Conservation (phyloP, 1,284 basidiomycete genomes). For the Moesziomyces sp. region DNA sequence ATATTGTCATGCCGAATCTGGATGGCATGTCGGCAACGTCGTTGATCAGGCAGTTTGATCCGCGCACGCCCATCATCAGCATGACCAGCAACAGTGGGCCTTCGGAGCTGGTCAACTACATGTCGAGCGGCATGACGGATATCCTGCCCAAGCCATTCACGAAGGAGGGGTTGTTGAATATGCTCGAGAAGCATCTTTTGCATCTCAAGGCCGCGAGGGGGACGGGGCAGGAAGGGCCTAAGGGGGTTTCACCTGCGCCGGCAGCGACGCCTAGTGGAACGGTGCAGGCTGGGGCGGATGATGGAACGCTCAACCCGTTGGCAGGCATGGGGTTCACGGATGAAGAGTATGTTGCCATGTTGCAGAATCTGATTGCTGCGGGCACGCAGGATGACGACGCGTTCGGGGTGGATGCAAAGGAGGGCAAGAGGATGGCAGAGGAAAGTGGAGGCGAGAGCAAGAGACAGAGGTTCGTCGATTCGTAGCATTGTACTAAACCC, state of each 20-base stretch:
- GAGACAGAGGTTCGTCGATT: conserved; percentile 1
- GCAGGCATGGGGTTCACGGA: conserved; percentile 63
- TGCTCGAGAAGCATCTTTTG: conserved; percentile 95
- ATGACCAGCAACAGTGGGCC: conserved; percentile 96
- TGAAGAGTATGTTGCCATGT: conserved; percentile 63
- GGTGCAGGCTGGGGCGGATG: conserved; percentile 9
- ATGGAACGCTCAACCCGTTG: conserved; percentile 50
- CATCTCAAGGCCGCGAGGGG: conserved; percentile 83
- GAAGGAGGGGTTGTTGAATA: conserved; percentile 85
- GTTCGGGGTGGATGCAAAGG: conserved; percentile 1
- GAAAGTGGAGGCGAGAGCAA: neutral
- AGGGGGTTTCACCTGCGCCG: conserved; percentile 9
- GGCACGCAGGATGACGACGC: conserved; percentile 51
- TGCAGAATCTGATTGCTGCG: conserved; percentile 60
- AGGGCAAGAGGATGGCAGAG: neutral
- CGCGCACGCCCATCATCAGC: conserved; percentile 92
- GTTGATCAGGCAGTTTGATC: conserved; percentile 91
- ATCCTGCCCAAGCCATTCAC: conserved; percentile 97
- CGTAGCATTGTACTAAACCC: neutral
- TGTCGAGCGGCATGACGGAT: conserved; percentile 92
- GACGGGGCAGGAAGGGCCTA: neutral
- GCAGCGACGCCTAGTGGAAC: conserved; percentile 4
- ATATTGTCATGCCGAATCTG: conserved; percentile 93
- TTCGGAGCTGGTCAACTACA: conserved; percentile 90
- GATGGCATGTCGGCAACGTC: conserved; percentile 87